phyloP scores from a whole-genome alignment of 1,284 basidiomycete species.

The Rhodotorula sp. region DNA sequence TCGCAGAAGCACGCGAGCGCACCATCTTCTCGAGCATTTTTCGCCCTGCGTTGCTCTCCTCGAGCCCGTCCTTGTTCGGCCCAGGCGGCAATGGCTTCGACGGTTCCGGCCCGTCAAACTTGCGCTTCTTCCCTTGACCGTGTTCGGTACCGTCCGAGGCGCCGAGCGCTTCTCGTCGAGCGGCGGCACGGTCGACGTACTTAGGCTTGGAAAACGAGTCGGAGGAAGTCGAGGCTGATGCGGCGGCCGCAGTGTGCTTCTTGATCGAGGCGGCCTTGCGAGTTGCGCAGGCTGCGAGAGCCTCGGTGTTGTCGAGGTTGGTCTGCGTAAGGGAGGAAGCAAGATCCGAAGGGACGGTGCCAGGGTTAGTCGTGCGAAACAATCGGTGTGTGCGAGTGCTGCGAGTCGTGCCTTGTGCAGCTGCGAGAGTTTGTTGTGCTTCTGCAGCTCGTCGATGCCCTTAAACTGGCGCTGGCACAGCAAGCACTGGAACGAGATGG shows the following conservation, averaged over 20 bases:
- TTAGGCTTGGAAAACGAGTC: constrained; percentile 56
- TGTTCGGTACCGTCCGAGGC: constrained; percentile 77
- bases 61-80: constrained; percentile 67
- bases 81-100: constrained; percentile 57
- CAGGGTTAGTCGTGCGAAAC: constrained; percentile 6
- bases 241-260: constrained; percentile 62
- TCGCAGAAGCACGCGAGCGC: neutral
- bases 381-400: neutral
- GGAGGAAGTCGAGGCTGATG: constrained; percentile 47
- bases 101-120: constrained; percentile 62
- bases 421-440: constrained; percentile 85
- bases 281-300: constrained; percentile 21
- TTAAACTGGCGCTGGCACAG: constrained; percentile 92
- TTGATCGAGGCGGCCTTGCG: constrained; percentile 54
- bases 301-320: constrained; percentile 38
- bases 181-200: constrained; percentile 87
- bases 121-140: constrained; percentile 53
- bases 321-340: constrained; percentile 27
- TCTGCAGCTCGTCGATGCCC: constrained; percentile 71
- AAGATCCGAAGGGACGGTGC: neutral
- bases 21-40: constrained; percentile 87
- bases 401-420: constrained; percentile 73
- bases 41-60: constrained; percentile 80
- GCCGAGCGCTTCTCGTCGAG: constrained; percentile 80
- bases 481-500: constrained; percentile 69